A percentile compares a stretch with the other conserved stretches of the same genome.
These are phyloP conservation scores for Bruguiera hainesii DNA, from an alignment of 441 rosid genomes.

Conservation along the genomic window DNA sequence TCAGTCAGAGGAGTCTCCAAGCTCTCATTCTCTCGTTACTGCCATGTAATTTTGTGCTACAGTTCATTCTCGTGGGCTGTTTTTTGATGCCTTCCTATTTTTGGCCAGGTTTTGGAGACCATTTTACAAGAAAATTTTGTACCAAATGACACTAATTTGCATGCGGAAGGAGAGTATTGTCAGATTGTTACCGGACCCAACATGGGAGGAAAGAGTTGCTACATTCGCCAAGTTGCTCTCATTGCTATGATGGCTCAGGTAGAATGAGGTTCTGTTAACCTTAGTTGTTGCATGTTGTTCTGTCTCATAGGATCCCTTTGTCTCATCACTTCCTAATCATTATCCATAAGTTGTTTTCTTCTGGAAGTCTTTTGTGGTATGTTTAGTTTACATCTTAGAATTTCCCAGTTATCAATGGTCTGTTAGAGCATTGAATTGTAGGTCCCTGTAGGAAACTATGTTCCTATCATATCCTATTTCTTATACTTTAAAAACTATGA, in stretches of 20 bases:
- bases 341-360: slow-evolving; percentile 5
- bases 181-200: slow-evolving; percentile 96
- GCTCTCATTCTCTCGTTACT: no score
- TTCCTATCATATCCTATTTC: no score
- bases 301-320: not conserved
- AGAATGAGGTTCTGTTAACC: not conserved
- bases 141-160: slow-evolving; percentile 80
- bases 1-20: not conserved
- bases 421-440: no score
- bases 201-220: slow-evolving; percentile 99
- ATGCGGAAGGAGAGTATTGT: slow-evolving; percentile 57
- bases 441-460: no score
- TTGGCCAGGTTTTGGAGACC: slow-evolving; percentile 71
- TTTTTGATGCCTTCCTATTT: slow-evolving; percentile 9
- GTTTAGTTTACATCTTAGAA: no score
- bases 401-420: not conserved
- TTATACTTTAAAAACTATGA: no score
- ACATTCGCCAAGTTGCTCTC: slow-evolving; percentile 93
- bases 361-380: not conserved
- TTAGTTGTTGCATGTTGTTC: not conserved
- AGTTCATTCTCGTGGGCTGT: not conserved
- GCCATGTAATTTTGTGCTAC: not conserved
- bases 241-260: slow-evolving; percentile 96
- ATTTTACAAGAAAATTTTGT: slow-evolving; percentile 71
- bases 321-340: not conserved